These are phyloP conservation scores for Orychophragmus violaceus DNA, from an alignment of 345 rosid species.

Conservation along the genomic window DNA sequence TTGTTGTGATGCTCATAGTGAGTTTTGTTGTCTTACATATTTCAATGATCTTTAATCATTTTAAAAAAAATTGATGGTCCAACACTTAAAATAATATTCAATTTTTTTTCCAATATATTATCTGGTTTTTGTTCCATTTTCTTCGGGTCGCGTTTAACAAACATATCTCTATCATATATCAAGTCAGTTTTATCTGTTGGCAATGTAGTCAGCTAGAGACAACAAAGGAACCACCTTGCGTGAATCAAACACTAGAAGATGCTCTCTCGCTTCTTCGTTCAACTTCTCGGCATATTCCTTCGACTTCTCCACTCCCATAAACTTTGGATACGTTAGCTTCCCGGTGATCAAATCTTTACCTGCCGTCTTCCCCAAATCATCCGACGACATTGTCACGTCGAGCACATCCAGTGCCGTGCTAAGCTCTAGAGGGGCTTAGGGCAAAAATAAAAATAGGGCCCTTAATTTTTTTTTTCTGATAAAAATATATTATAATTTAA, in stretches of 20 bases:
- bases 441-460: no score
- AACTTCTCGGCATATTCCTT: constrained; percentile 45
- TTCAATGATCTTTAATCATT: no score
- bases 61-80: no score
- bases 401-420: no score
- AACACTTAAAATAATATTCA: no score
- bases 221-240: constrained; percentile 53
- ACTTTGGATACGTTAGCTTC: constrained; percentile 63
- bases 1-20: no score
- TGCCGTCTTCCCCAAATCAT: constrained; percentile 69
- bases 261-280: constrained; percentile 45
- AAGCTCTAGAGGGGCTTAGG: no score
- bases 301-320: constrained; percentile 59
- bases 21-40: no score
- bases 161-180: not conserved
- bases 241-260: constrained; percentile 45
- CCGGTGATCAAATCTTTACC: constrained; percentile 67
- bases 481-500: no score
- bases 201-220: constrained; percentile 58
- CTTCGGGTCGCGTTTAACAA: not conserved
- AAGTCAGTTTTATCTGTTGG: not conserved
- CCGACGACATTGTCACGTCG: constrained; percentile 66
- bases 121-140: no score
- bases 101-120: no score
- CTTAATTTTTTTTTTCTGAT: no score